Evolutionary conservation across 805 yeast species (phyloP), one percentile per base, ranked within the genome.

Genomic region (Candida nanaspora): DNA sequence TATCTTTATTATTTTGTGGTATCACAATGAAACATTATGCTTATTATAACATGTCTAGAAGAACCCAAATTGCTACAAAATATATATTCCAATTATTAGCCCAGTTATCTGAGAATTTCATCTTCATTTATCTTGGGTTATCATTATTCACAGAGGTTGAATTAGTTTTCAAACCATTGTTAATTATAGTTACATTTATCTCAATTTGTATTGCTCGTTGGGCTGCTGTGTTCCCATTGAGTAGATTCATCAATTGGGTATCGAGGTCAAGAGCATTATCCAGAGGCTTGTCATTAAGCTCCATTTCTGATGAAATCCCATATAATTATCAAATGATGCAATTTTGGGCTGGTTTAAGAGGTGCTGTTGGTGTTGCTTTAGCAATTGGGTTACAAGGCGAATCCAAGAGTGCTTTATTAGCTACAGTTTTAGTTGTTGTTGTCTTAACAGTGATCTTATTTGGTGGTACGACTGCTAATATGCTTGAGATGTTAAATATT

Each of bases 361-460:
- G 99, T 44, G 99, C 99, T 1, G 99, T 93, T 28, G 99, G 99
- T 48, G 99, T 93, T 4, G 99, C 98, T 0, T 73, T 93, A 54
- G 98, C 98, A 0, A 87, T 94, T 80, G 98, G 98, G 13, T 68
- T 93, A 32, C 95, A 86, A 63, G 98, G 98, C 45, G 96, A 91
- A 55, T 80, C 86, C 41, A 91, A 89, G 48, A 80, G 82, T 56
- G 80, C 96, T 0, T 67, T 93, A 40, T 65, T 91, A 40, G 99
- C 98, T 3, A 94, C 98, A 0, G 96, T 94, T 1, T 67, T 94
- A 33, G 98, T 94, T 13, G 98, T 91, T 20, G 99, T 93, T 10
- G 98, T 93, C 25, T 68, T 93, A 36, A 93, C 99, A 0, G 98
- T 93, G 23, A 89, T 93, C 41, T 73, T 93, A 23, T 93, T 93